Base-by-base conservation (phyloP, 106 monocot species). In the Allium sativum region DNA sequence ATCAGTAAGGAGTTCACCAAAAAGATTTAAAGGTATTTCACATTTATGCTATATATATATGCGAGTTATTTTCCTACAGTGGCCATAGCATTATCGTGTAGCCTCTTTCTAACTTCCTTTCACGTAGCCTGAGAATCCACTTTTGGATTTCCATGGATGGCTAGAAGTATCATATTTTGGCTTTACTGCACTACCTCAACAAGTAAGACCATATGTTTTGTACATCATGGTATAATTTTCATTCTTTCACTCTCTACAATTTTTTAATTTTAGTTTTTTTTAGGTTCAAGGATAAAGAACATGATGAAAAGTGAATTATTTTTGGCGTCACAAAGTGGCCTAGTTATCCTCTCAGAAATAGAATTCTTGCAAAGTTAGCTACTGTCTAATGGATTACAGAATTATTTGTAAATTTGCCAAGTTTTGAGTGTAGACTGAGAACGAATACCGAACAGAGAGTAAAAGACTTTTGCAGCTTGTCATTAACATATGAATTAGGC, bases 131-230 rank as follows among this genome's bases (percentile, higher is more conserved):
- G 94, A 95, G 75, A 95, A 95, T 75, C 86, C 90, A 64, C 94
- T 95, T 71, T 86, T 95, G 62, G 90, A 95, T 74, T 79, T 77
- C 7, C 54, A 18, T 60, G 94, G 90, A 62, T 86, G 81, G 67
- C 60, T 95, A 46, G 90, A 95, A 69, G 77, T 95, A 75, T 90
- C 90, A 61, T 90, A 95, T 73, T 95, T 95, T 77, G 94, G 94
- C 9, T 86, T 95, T 45, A 95, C 90, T 77, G 86, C 90, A 48
- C 59, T 95, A 76, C 73, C 81, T 48, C 79, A 86, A 51, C 68
- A 95, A 65, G 94, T 90, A 85, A 74, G 64, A 52, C 40, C n/a
- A 18, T 10, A 44, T 64, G 40, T 4, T 18, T 76, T 68, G 15
- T 55, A 50, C 52, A 46, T 12, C 53, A 10, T 59, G 44, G 43